These are phyloP conservation scores for Austroboletus niveus DNA, from an alignment of 1,284 basidiomycete genomes.

Conservation along the genomic window DNA sequence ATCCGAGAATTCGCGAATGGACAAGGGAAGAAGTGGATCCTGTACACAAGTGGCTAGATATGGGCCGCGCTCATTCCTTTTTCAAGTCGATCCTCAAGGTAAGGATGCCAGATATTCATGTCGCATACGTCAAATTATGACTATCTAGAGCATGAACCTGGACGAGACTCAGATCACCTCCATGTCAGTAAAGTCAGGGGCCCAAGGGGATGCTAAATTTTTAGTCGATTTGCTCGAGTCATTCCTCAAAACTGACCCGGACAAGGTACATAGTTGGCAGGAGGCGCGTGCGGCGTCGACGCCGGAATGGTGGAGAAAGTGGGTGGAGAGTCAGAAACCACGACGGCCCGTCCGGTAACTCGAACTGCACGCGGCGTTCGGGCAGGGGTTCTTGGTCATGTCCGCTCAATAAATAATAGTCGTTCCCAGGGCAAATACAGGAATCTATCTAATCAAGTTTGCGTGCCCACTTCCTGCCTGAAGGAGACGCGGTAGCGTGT, in stretches of 20 bases:
- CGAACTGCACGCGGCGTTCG: no score
- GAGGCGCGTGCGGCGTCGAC: constrained; percentile 21
- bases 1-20: constrained; percentile 38
- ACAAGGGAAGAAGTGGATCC: constrained; percentile 30
- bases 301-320: constrained; percentile 32
- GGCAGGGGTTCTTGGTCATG: no score
- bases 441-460: constrained; percentile 55
- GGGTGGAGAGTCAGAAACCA: constrained; percentile 24
- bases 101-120: not conserved
- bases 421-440: constrained; percentile 12
- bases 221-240: constrained; percentile 23
- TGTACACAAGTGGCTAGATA: constrained; percentile 25
- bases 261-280: constrained; percentile 22
- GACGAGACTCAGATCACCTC: constrained; percentile 12
- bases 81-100: constrained; percentile 30
- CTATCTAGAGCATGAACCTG: constrained; percentile 18
- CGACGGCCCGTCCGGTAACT: constrained; percentile 8
- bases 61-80: constrained; percentile 19
- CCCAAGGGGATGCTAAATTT: constrained; percentile 16
- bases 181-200: constrained; percentile 8
- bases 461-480: constrained; percentile 65
- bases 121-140: constrained; percentile 2
- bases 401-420: constrained; percentile 15
- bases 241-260: constrained; percentile 27
- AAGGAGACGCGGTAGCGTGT: constrained; percentile 36